Conservation (phyloP, 768 basidiomycete genomes). For the Cytidiella melzeri region DNA sequence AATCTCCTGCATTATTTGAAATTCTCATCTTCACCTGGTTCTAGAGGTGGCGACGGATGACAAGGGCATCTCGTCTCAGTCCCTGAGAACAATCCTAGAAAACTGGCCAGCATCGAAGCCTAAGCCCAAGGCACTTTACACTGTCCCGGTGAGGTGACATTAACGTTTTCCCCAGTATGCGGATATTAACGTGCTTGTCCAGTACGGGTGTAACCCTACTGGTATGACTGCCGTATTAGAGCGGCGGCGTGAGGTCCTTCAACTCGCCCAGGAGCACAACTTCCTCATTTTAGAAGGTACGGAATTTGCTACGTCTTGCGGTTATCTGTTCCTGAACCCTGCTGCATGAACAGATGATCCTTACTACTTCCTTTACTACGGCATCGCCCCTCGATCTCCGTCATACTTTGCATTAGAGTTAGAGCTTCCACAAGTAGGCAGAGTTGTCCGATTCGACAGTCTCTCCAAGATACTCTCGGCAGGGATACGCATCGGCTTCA, state of each 20-base stretch:
- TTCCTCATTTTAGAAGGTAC: slow-evolving; percentile 84
- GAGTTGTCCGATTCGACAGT: slow-evolving; percentile 86
- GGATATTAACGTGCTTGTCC: slow-evolving; percentile 1
- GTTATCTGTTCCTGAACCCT: background rate
- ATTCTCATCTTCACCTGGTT: background rate
- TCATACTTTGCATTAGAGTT: slow-evolving; percentile 83
- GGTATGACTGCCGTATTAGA: slow-evolving; percentile 71
- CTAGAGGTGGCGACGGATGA: slow-evolving; percentile 78
- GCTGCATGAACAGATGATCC: slow-evolving; percentile 59
- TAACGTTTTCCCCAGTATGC: background rate
- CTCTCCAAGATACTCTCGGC: slow-evolving; percentile 80
- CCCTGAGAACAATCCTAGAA: slow-evolving; percentile 60
- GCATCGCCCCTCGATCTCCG: slow-evolving; percentile 51
- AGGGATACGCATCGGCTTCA: slow-evolving; percentile 79
- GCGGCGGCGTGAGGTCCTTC: slow-evolving; percentile 66
- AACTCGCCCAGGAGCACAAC: slow-evolving; percentile 68
- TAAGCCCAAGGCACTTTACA: slow-evolving; percentile 79
- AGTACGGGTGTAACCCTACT: slow-evolving; percentile 88
- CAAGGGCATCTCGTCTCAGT: slow-evolving; percentile 57
- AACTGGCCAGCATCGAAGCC: slow-evolving; percentile 72
- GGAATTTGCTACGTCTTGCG: slow-evolving; percentile 3
- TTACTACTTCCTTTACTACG: slow-evolving; percentile 76
- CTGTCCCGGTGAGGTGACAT: slow-evolving; percentile 58
- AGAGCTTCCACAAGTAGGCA: slow-evolving; percentile 55
- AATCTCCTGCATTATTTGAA: background rate